Evolutionary conservation across 2,329 filamentous ascomycete species (phyloP), one percentile per base, ranked within the genome.

Genomic region (Aspergillus fischeri): DNA sequence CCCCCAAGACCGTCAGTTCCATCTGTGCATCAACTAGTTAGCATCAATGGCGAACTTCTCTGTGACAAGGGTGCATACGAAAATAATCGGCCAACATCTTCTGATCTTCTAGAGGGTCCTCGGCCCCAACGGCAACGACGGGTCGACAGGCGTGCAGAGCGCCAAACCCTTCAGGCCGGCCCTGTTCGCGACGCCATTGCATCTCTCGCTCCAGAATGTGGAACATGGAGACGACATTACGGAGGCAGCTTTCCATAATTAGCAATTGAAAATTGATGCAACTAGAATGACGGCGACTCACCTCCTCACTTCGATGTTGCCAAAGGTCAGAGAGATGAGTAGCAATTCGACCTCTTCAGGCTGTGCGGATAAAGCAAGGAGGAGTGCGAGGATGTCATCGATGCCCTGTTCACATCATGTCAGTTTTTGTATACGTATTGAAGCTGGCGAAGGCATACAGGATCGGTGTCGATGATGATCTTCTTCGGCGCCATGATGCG

Each of bases 401-500:
- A 94, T 89, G 61, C 93, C 92, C 77, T 79, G 35, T 42, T 11
- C 20, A 17, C 9, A 49, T 24, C 5, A 1, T 7, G 14, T 45
- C 20, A 60, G 49, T 32, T 38, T 24, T 24, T n/a, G 3, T 47
- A 27, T 27, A 25, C 11, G 11, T 11, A 24, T 3, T 27, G 14
- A 24, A 17, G 32, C 45, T 35, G 9, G 9, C 14, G 20, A 51
- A 42, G 27, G 2, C 14, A 64, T 80, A 90, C 92, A 78, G 93
- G 93, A 72, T 97, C 94, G 2, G 93, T 97, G 71, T 99, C 94
- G 68, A 99, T 94, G 67, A 99, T 97, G 65, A 99, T 87, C 68
- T 88, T 86, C 67, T 85, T 86, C 28, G 86, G 83, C 55, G 84
- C 80, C 87, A 90, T 90, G 41, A 49, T 62, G 56, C 17, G 32